Percentiles rank a stretch among this genome's conserved stretches.
phyloP scores from a whole-genome alignment of 2,329 filamentous ascomycete genomes.

The Neofusicoccum umdonicola region DNA sequence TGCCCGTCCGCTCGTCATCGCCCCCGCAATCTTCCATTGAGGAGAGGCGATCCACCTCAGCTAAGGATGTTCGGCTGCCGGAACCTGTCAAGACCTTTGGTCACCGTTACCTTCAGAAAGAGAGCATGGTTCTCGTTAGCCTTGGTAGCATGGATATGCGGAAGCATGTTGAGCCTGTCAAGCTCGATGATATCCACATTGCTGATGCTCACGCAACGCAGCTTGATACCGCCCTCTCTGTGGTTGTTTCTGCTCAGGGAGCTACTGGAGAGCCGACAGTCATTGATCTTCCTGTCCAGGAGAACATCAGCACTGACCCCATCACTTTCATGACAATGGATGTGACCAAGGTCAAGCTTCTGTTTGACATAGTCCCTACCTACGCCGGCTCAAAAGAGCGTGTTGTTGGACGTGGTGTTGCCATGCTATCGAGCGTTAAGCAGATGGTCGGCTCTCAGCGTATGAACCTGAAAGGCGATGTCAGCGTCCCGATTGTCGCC shows the following conservation, averaged over 20 bases:
- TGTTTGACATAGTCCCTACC: conserved; percentile 94
- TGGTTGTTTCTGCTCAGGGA: conserved; percentile 83
- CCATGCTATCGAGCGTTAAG: conserved; percentile 81
- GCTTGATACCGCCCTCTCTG: conserved; percentile 87
- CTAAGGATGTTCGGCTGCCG: conserved; percentile 51
- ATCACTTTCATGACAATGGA: conserved; percentile 84
- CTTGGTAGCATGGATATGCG: conserved; percentile 93
- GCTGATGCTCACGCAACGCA: conserved; percentile 87
- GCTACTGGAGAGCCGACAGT: conserved; percentile 84
- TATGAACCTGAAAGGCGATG: conserved; percentile 89
- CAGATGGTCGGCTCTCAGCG: conserved; percentile 78
- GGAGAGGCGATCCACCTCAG: conserved; percentile 40
- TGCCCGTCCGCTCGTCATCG: conserved; percentile 36
- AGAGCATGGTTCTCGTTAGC: conserved; percentile 87
- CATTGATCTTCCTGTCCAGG: conserved; percentile 89
- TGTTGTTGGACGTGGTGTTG: conserved; percentile 83
- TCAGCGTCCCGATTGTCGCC: conserved; percentile 86
- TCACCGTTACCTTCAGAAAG: conserved; percentile 86
- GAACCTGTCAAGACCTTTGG: conserved; percentile 94
- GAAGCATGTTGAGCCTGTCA: conserved; percentile 76
- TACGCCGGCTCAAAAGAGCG: conserved; percentile 82
- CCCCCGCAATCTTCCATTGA: conserved; percentile 57
- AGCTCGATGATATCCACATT: conserved; percentile 82
- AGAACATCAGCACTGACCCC: conserved; percentile 89
- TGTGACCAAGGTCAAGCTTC: conserved; percentile 75